These are phyloP conservation scores for Blepharisma stoltei DNA, from an alignment of 73 alveolate genomes.

Conservation along the genomic window DNA sequence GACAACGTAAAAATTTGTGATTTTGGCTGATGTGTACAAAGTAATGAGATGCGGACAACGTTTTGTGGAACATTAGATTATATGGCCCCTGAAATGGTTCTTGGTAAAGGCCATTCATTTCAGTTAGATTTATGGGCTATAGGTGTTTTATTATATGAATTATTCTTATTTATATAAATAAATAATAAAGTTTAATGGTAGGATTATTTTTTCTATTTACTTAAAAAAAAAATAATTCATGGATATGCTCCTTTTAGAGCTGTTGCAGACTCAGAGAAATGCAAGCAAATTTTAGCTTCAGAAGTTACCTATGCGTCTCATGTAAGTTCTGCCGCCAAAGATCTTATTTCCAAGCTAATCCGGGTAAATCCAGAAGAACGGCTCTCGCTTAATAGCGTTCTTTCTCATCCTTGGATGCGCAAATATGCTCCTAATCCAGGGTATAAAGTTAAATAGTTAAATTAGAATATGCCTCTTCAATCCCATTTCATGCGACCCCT, in stretches of 20 bases:
- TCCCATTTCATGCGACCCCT: too few species aligned
- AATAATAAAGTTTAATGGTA: too few species aligned
- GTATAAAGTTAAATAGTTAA: too few species aligned
- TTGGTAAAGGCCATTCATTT: constrained; percentile 68
- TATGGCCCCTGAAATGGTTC: constrained; percentile 86
- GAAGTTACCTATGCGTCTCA: not conserved
- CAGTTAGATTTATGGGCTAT: constrained; percentile 77
- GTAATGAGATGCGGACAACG: constrained; percentile 52
- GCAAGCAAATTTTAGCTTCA: not conserved
- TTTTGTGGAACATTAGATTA: constrained; percentile 96
- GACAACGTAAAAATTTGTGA: not conserved
- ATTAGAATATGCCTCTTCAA: too few species aligned
- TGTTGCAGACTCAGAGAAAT: constrained; percentile 42
- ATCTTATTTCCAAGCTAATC: not conserved
- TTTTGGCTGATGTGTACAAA: not conserved
- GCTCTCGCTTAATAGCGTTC: not conserved
- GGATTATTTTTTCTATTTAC: too few species aligned
- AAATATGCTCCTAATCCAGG: not conserved
- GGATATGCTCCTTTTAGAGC: constrained; percentile 74
- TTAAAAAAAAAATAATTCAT: too few species aligned
- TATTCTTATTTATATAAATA: too few species aligned
- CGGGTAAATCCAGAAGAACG: not conserved
- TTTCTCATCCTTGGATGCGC: constrained; percentile 2
- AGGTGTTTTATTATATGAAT: constrained; percentile 73
- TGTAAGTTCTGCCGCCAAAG: not conserved